phyloP scores from a whole-genome alignment of 1,284 basidiomycete species.

The Laetiporus sulphureus region DNA sequence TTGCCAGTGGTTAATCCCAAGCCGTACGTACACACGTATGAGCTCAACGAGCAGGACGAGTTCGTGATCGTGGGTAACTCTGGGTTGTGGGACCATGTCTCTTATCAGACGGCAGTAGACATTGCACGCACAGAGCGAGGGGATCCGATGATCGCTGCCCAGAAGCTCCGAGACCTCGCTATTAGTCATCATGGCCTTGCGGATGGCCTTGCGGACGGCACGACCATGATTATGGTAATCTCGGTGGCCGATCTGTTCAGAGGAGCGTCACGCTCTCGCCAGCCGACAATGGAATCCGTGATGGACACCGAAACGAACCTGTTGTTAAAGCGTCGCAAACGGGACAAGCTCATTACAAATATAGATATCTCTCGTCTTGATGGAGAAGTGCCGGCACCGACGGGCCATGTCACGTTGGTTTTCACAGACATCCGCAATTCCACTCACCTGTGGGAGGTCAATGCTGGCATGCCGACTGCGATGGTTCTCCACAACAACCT shows the following conservation, averaged over 20 bases:
- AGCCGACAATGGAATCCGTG: constrained; percentile 37
- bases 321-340: constrained; percentile 24
- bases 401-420: constrained; percentile 87
- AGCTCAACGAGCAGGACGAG: constrained; percentile 85
- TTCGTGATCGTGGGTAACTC: constrained; percentile 95
- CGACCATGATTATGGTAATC: constrained; percentile 98
- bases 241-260: constrained; percentile 78
- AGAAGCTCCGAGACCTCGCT: constrained; percentile 95
- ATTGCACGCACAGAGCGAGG: constrained; percentile 83
- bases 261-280: constrained; percentile 34
- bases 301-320: constrained; percentile 35
- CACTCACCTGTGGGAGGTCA: constrained; percentile 95
- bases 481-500: constrained; percentile 91
- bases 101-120: constrained; percentile 95
- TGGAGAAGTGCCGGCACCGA: constrained; percentile 82
- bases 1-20: constrained; percentile 89
- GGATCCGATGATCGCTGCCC: constrained; percentile 96
- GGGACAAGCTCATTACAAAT: constrained; percentile 46
- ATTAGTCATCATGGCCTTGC: too few species aligned
- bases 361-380: constrained; percentile 57
- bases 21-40: constrained; percentile 70
- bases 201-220: constrained; percentile 92
- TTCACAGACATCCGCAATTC: constrained; percentile 99
- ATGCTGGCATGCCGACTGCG: constrained; percentile 93
- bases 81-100: constrained; percentile 91